A percentile compares a stretch with the other conserved stretches of the same genome.
Evolutionary conservation across 139 green algal species (phyloP).

Genomic region (Micromonas pusilla): DNA sequence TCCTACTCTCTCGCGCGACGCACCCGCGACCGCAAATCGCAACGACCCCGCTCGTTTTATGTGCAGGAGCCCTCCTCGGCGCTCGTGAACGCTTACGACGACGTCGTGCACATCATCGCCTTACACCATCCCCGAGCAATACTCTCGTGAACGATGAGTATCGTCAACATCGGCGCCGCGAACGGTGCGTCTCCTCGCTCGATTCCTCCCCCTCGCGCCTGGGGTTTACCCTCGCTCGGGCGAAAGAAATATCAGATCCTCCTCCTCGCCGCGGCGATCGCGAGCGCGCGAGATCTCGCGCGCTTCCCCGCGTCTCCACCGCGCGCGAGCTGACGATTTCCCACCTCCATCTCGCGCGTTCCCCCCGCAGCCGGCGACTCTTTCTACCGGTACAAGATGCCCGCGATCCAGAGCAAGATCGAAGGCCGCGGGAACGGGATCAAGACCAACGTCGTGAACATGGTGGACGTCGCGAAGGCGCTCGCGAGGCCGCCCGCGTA

Average conservation of each 20-base stretch:
- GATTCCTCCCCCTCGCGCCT: too few relatives aligned
- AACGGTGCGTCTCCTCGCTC: conserved; percentile 1
- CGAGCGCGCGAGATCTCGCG: too few relatives aligned
- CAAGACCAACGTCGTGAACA: conserved; percentile 98
- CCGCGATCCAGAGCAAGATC: conserved; percentile 85
- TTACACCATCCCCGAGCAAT: too few relatives aligned
- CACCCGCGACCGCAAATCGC: too few relatives aligned
- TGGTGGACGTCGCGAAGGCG: conserved; percentile 96
- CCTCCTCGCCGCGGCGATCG: too few relatives aligned
- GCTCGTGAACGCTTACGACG: conserved; percentile 4
- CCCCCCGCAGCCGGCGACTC: conserved; percentile 56
- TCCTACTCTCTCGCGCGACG: too few relatives aligned
- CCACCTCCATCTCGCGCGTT: not conserved
- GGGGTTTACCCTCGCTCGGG: too few relatives aligned
- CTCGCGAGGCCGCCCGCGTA: conserved; percentile 84
- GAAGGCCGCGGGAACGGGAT: conserved; percentile 97
- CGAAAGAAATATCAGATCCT: too few relatives aligned
- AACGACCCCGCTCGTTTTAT: too few relatives aligned
- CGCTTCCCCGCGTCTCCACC: not conserved
- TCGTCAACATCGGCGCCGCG: conserved; percentile 35
- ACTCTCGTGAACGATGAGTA: not conserved
- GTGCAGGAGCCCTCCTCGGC: too few relatives aligned
- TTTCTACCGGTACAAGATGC: conserved; percentile 98
- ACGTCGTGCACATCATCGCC: not conserved
- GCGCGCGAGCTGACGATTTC: not conserved